Evolutionary conservation across 805 yeast genomes (phyloP).

Genomic region (Aciculoconidium aculeatum): DNA sequence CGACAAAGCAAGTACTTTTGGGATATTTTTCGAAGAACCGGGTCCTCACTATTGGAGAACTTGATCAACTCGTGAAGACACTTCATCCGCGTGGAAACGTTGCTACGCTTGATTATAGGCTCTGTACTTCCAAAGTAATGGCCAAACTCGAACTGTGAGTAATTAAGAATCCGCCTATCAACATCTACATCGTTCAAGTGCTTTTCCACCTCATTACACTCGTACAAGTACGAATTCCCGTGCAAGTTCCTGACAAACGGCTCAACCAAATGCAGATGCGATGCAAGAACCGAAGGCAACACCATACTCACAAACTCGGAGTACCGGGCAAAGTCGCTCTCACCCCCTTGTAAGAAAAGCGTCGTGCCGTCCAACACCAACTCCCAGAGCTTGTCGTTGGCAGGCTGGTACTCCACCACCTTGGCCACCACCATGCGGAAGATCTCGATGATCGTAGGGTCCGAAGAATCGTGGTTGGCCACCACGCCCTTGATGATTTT

Average conservation of each 20-base stretch:
- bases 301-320: slow-evolving; percentile 33
- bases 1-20: slow-evolving; percentile 47
- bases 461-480: no score
- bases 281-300: slow-evolving; percentile 30
- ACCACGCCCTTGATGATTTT: slow-evolving; percentile 42
- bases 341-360: slow-evolving; percentile 25
- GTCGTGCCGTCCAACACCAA: slow-evolving; percentile 36
- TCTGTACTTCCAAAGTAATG: slow-evolving; percentile 61
- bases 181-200: slow-evolving; percentile 16
- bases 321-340: slow-evolving; percentile 30
- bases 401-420: slow-evolving; percentile 10
- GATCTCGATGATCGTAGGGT: no score
- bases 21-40: slow-evolving; percentile 14
- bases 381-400: slow-evolving; percentile 30
- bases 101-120: slow-evolving; percentile 37
- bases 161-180: slow-evolving; percentile 30
- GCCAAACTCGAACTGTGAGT: slow-evolving; percentile 36
- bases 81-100: slow-evolving; percentile 43
- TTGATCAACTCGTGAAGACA: slow-evolving; percentile 52
- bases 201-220: slow-evolving; percentile 48
- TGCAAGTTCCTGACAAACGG: slow-evolving; percentile 47
- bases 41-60: slow-evolving; percentile 18
- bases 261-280: slow-evolving; percentile 24
- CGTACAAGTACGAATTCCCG: slow-evolving; percentile 54
- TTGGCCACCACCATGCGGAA: no score